Evolutionary conservation across 768 basidiomycete species (phyloP).

Genomic region (Agrocybe chaxingu): DNA sequence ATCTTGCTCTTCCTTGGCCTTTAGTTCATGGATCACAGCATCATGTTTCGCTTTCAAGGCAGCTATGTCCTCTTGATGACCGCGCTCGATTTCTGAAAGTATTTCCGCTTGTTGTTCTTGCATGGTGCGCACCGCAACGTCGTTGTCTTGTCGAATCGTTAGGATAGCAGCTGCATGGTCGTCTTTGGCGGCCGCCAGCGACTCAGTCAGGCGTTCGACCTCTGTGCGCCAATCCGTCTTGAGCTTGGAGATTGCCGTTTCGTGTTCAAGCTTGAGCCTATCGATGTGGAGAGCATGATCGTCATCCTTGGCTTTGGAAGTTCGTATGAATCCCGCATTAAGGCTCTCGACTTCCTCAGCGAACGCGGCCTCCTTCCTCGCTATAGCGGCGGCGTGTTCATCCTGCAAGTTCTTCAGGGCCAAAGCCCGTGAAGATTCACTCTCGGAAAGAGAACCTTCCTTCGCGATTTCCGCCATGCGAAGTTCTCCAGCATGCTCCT

Average conservation of each 20-base stretch:
- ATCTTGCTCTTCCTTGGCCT: slow-evolving; percentile 24
- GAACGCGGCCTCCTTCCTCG: slow-evolving; percentile 64
- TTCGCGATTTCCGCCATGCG: slow-evolving; percentile 73
- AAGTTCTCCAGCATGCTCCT: slow-evolving; percentile 73
- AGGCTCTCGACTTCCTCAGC: slow-evolving; percentile 63
- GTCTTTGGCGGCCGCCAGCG: slow-evolving; percentile 43
- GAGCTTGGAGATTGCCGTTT: slow-evolving; percentile 45
- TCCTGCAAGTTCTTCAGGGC: slow-evolving; percentile 68
- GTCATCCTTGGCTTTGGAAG: slow-evolving; percentile 53
- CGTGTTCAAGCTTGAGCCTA: slow-evolving; percentile 58
- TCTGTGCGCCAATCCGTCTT: slow-evolving; percentile 54
- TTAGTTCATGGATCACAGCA: slow-evolving; percentile 29
- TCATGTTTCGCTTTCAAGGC: slow-evolving; percentile 48
- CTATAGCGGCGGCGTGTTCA: slow-evolving; percentile 65
- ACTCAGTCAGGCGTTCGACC: slow-evolving; percentile 42
- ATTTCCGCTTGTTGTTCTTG: slow-evolving; percentile 55
- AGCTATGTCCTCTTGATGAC: slow-evolving; percentile 54
- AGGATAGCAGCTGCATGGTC: slow-evolving; percentile 30
- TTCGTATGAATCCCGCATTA: slow-evolving; percentile 58
- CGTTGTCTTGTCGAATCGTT: slow-evolving; percentile 44
- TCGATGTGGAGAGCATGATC: slow-evolving; percentile 60
- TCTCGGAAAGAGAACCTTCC: slow-evolving; percentile 72
- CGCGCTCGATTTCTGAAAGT: slow-evolving; percentile 51
- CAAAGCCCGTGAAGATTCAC: slow-evolving; percentile 60
- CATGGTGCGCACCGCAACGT: slow-evolving; percentile 41